These are phyloP conservation scores for Allium fistulosum DNA, from an alignment of 106 monocot genomes.

Conservation along the genomic window DNA sequence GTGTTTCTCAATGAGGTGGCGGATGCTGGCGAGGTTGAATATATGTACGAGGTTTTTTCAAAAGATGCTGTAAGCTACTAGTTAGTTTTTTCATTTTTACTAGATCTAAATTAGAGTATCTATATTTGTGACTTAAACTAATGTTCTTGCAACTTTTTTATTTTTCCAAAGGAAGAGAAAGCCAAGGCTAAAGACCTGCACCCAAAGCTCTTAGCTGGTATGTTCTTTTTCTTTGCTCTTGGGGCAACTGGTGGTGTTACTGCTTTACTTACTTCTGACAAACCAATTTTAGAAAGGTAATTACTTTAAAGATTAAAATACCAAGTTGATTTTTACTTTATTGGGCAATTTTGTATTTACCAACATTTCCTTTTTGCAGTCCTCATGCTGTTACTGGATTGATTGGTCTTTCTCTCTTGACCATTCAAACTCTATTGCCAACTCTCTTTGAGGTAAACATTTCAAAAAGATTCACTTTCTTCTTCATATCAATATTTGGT, in stretches of 20 bases:
- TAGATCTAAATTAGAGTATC: not conserved
- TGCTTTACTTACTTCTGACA: slow-evolving; percentile 74
- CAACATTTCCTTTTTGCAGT: not conserved
- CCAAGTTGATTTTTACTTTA: not conserved
- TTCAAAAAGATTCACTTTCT: not conserved
- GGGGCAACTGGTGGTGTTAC: slow-evolving; percentile 81
- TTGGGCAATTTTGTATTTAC: not conserved
- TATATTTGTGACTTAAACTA: not conserved
- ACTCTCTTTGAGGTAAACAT: slow-evolving; percentile 64
- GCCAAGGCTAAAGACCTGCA: slow-evolving; percentile 91
- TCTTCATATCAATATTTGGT: not conserved
- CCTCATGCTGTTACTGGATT: slow-evolving; percentile 70
- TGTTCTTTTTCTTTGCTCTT: slow-evolving; percentile 90
- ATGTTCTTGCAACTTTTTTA: not conserved
- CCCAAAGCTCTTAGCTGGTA: slow-evolving; percentile 84
- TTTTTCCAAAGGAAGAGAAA: slow-evolving; percentile 63
- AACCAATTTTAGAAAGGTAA: slow-evolving; percentile 91
- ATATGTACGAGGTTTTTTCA: no score
- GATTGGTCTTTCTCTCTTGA: slow-evolving; percentile 66
- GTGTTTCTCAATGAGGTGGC: no score
- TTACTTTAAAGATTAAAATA: no score
- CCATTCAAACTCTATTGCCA: slow-evolving; percentile 71
- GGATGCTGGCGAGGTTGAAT: no score
- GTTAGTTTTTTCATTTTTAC: not conserved
- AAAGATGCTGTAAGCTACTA: slow-evolving; percentile 57